Base-by-base conservation (phyloP, 2,329 filamentous ascomycete species). In the Sporothrix protearum region DNA sequence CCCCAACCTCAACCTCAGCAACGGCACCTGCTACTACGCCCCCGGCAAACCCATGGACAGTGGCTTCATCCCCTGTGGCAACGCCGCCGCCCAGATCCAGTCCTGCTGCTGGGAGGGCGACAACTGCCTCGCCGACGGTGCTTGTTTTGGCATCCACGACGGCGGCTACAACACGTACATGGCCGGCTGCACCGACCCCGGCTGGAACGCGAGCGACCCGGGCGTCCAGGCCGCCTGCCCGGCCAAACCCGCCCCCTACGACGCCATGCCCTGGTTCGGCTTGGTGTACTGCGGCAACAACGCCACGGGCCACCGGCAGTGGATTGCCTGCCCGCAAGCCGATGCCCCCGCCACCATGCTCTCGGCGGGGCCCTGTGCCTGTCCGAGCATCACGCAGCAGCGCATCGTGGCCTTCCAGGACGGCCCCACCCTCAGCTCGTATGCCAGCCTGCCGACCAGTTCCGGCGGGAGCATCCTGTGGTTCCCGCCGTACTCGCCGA, bases 101-200 rank as follows among this genome's bases (percentile, higher is more conserved):
- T 47, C 72, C 2, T 76, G 75, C 70, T 76, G 75, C 72, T 72
- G 73, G 70, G 45, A 63, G 3, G 74, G 74, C 55, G 75, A 76
- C 70, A 51, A 47, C n/a, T 76, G 75, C 42, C 73, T 76, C 4
- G 63, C 22, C 4, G 63, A 73, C 67, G 28, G 55, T 14, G 75
- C 75, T 68, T 76, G 75, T 71, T 75, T 68, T 45, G 75, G 74
- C 49, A 36, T 73, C 33, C 74, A 77, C 42, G 75, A 73, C 49
- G 77, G 75, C 71, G 80, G 74, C 73, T 78, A 77, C n/a, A 71
- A 77, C 22, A 82, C 80, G 2, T 82, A 82, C 49, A 75, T 80
- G 19, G 77, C 80, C 3, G 81, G 80, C 14, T 82, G 80, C 73
- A 81, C 78, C 30, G 79, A 82, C 53, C 10, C 39, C 1, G 81